Base-by-base conservation (phyloP, 352 stramenopile species). In the Peronospora farinosa region DNA sequence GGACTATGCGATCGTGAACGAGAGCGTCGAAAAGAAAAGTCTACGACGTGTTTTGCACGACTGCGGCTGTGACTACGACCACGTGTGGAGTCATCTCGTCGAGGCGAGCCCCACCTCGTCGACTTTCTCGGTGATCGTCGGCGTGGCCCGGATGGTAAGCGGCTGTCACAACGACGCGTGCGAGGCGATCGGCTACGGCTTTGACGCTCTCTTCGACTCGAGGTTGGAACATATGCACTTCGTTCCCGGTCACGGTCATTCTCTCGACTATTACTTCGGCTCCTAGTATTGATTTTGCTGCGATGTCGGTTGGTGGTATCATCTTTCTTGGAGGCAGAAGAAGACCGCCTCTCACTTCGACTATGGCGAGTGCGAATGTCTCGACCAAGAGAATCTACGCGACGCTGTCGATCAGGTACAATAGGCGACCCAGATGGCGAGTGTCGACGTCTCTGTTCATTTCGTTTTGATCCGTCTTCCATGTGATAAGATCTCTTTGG, bases 381-480 rank as follows among this genome's bases (percentile, higher is more conserved):
- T 25, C 62, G 43, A 10, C 62, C 62, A 40, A 71, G 57, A 21
- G 62, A 71, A 38, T 71, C 62, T 7, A 67, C 58, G 2, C 57
- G 57, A 7, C 46, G 49, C 13, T 67, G 40, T 25, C 52, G 44
- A 46, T 64, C 52, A 40, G 15, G 30, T 30, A 13, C 43, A 51
- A 11, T 15, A 52, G 40, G 30, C 13, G 61, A 63, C 30, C 13
- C 37, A 47, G 47, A 41, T 37, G 38, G 21, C 5, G 21, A 54
- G 10, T 58, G 15, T 25, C 25, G 43, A 7, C 27, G 48, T 23
- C 36, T 55, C 30, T 35, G 47, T 21, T 55, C 47, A 11, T 32
- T 35, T 32, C 13, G 25, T 37, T 35, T 52, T 13, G n/a, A 45
- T 16, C 47, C 35, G n/a, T 19, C 31, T 40, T 52, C 23, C 32